These are phyloP conservation scores for Komagataella phaffii DNA, from an alignment of 805 yeast species.

Conservation along the genomic window DNA sequence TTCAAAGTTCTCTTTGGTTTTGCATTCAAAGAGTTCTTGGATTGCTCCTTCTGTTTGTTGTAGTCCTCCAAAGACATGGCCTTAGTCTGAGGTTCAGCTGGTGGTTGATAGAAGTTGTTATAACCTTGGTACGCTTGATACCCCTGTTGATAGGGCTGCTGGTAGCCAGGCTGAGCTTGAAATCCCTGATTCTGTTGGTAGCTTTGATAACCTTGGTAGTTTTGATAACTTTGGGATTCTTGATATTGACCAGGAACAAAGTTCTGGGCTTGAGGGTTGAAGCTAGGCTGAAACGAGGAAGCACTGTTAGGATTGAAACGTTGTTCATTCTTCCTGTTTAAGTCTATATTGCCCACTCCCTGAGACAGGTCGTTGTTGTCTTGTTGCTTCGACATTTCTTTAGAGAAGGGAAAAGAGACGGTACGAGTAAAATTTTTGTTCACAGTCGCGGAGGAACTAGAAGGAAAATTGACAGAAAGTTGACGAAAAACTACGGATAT, in stretches of 20 bases:
- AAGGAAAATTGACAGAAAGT: not conserved
- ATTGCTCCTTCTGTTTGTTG: slow-evolving; percentile 49
- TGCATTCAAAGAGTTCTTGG: slow-evolving; percentile 25
- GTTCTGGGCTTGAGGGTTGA: not conserved
- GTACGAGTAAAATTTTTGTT: too few species aligned
- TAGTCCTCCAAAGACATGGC: slow-evolving; percentile 77
- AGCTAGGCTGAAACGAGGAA: not conserved
- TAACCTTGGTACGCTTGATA: slow-evolving; percentile 15
- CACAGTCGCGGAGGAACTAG: not conserved
- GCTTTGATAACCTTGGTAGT: slow-evolving; percentile 13
- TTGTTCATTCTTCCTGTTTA: not conserved
- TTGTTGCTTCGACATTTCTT: not conserved
- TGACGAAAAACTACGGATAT: not conserved
- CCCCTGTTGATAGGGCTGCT: slow-evolving; percentile 15
- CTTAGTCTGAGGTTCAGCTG: slow-evolving; percentile 12
- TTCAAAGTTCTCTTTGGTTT: slow-evolving; percentile 59
- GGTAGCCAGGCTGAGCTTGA: slow-evolving; percentile 12
- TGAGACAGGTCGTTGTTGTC: not conserved
- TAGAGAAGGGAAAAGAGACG: not conserved
- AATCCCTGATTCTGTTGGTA: slow-evolving; percentile 9
- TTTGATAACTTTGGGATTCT: slow-evolving; percentile 12
- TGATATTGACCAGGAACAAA: slow-evolving; percentile 9
- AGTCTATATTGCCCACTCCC: not conserved
- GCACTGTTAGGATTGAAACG: not conserved
- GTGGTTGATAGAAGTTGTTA: slow-evolving; percentile 10